These are phyloP conservation scores for Ascoidea tarda DNA, from an alignment of 805 yeast species.

Conservation along the genomic window DNA sequence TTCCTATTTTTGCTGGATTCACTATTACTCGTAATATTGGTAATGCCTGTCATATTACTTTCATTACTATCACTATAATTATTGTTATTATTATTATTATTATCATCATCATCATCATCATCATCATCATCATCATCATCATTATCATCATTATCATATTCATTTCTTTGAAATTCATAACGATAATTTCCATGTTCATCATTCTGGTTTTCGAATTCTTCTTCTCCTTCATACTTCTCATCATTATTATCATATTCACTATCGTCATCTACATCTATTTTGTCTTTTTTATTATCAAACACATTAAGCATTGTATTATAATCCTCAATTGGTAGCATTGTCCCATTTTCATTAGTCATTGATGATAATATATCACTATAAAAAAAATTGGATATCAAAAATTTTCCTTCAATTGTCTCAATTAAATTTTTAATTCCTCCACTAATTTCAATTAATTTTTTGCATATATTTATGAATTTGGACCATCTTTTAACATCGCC, in stretches of 20 bases:
- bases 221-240: not conserved
- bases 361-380: conserved; percentile 4
- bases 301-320: not conserved
- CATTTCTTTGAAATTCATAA: no score
- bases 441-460: not conserved
- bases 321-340: conserved; percentile 3
- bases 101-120: no score
- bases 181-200: no score
- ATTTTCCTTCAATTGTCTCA: conserved; percentile 5
- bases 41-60: no score
- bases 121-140: no score
- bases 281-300: no score
- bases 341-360: conserved; percentile 2
- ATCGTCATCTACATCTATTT: not conserved
- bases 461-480: conserved; percentile 1
- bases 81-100: no score
- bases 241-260: not conserved
- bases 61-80: no score
- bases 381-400: conserved; percentile 4
- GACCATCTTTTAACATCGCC: conserved; percentile 8
- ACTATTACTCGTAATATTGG: no score
- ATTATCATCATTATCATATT: no score
- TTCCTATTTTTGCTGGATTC: no score
- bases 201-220: not conserved
- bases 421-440: conserved; percentile 5